Base-by-base conservation (phyloP, 2,329 filamentous ascomycete genomes). In the Basipetospora chlamydospora region DNA sequence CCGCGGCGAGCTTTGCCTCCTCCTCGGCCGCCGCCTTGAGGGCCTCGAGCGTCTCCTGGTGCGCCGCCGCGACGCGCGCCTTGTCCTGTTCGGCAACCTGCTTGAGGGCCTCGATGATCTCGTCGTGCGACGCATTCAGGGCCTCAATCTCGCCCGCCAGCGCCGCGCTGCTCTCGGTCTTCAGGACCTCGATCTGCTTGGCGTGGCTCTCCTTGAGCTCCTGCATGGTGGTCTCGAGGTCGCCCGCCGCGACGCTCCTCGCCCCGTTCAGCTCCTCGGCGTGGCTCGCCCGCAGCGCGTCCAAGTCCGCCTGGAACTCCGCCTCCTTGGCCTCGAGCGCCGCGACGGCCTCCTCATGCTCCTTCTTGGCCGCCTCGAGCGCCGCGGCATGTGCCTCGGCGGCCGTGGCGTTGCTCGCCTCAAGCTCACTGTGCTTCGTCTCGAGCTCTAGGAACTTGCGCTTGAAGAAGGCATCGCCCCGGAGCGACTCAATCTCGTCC, bases 401-500 rank as follows among this genome's bases (percentile, higher is more conserved):
- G 21, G 55, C 54, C 26, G 61, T 53, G 1, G 49, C 43, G 28
- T 56, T 56, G 6, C 54, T 49, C 9, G 53, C 43, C 42, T 57
- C 52, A 31, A 70, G 57, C 44, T 72, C 68, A 9, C 59, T 60
- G 50, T 77, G 67, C 50, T 75, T 65, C 5, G 51, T 52, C 48
- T 77, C 70, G 5, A 79, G 61, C 26, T 72, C 68, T 40, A 74
- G 64, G 42, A 70, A 77, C 52, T 76, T 72, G 44, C 68, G 67
- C 57, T 74, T 76, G 55, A 75, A 74, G 49, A 70, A 70, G 11
- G 73, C 72, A 42, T 78, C 72, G 16, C 71, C 73, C 39, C 67
- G 66, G 12, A 77, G 64, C 39, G 67, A 67, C 47, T 77, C 73
- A 37, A 79, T 77, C 50, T 78, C 73, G n/a, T 66, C 62, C 49